A percentile compares a stretch with the other conserved stretches of the same genome.
phyloP scores from a whole-genome alignment of 345 rosid species.

The Odontarrhena argentea region DNA sequence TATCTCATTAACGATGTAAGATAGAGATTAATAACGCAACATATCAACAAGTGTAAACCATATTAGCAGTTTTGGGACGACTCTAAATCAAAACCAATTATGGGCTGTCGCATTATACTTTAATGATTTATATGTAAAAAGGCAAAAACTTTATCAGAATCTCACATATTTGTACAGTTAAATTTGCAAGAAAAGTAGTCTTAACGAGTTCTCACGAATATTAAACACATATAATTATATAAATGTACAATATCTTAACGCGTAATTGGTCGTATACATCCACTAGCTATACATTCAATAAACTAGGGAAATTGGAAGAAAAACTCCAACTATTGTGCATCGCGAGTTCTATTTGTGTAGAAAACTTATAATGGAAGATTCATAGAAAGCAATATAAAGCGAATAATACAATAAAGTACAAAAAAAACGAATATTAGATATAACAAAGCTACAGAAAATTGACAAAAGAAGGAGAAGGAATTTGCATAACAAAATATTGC shows the following conservation, averaged over 20 bases:
- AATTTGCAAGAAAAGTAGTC: too few relatives aligned
- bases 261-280: slow-evolving; percentile 5
- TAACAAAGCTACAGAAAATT: neutral
- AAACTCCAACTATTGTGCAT: slow-evolving; percentile 23
- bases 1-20: too few relatives aligned
- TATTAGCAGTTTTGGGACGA: too few relatives aligned
- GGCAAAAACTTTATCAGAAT: too few relatives aligned
- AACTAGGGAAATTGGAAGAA: slow-evolving; percentile 7
- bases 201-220: neutral
- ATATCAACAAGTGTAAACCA: too few relatives aligned
- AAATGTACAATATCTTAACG: slow-evolving; percentile 14
- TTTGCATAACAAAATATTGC: neutral
- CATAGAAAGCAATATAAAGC: slow-evolving; percentile 33
- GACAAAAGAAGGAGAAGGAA: neutral
- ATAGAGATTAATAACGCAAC: too few relatives aligned
- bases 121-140: too few relatives aligned
- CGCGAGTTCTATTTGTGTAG: slow-evolving; percentile 10
- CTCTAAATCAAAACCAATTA: too few relatives aligned
- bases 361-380: slow-evolving; percentile 27
- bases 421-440: neutral
- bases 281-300: slow-evolving; percentile 10
- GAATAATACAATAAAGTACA: slow-evolving; percentile 17
- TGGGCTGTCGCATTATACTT: too few relatives aligned
- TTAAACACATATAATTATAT: neutral
- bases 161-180: too few relatives aligned